phyloP scores from a whole-genome alignment of 2,329 filamentous ascomycete genomes.

The Ceratocystis eucalypticola region DNA sequence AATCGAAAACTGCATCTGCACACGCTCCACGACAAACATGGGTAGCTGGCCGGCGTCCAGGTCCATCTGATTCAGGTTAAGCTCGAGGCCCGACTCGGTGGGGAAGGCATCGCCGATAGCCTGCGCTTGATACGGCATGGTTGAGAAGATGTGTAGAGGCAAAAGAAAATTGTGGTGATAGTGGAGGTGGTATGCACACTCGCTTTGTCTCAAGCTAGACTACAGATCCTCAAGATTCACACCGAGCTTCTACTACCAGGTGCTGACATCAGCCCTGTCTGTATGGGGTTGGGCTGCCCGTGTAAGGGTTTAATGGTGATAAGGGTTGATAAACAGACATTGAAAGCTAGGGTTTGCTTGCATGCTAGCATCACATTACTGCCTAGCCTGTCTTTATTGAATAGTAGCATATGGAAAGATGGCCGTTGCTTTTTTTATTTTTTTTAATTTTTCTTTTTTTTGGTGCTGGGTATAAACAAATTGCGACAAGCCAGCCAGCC shows the following conservation, averaged over 20 bases:
- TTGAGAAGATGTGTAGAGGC: constrained; percentile 13
- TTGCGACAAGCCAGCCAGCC: too few species aligned
- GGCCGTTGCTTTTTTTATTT: too few species aligned
- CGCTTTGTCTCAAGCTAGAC: neutral
- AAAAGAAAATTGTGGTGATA: neutral
- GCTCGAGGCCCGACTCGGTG: constrained; percentile 45
- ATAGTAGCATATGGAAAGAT: too few species aligned
- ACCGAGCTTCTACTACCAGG: neutral
- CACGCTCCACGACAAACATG: constrained; percentile 88
- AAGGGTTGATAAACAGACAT: neutral
- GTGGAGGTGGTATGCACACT: neutral
- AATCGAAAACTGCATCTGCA: constrained; percentile 87
- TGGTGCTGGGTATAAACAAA: too few species aligned
- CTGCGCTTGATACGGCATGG: constrained; percentile 53
- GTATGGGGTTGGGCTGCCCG: neutral
- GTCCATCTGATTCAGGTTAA: constrained; percentile 33
- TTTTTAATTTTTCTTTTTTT: too few species aligned
- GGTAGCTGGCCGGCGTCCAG: constrained; percentile 52
- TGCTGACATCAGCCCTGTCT: neutral
- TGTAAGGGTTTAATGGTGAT: neutral
- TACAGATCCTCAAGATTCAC: neutral
- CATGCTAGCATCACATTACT: neutral
- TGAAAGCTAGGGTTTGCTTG: neutral
- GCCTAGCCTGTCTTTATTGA: too few species aligned
- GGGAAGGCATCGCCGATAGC: constrained; percentile 52